These are phyloP conservation scores for Pythium sukuiense DNA, from an alignment of 352 stramenopile genomes.

Conservation along the genomic window DNA sequence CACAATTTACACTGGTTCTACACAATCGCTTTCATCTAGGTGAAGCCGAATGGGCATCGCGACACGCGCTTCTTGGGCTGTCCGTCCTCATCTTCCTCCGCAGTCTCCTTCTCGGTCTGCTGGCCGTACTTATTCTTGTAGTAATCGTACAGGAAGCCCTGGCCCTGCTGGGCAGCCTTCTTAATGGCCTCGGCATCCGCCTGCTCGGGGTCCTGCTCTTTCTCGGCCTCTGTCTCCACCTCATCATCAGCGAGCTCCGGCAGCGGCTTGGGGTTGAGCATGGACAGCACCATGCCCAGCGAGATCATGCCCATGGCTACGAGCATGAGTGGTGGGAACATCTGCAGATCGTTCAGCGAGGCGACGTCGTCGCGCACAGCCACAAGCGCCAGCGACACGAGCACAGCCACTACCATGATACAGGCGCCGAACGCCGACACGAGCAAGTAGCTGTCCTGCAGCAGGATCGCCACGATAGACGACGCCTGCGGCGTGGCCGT, in stretches of 20 bases:
- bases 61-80: constrained; percentile 57
- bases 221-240: not conserved
- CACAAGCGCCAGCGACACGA: constrained; percentile 55
- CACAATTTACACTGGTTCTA: constrained; percentile 4
- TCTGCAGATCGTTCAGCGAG: constrained; percentile 55
- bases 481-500: constrained; percentile 22
- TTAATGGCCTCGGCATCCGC: constrained; percentile 14
- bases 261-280: constrained; percentile 14
- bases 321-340: constrained; percentile 70
- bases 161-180: constrained; percentile 17
- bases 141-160: constrained; percentile 26
- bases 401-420: constrained; percentile 51
- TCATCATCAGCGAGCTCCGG: constrained; percentile 9
- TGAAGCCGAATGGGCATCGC: constrained; percentile 60
- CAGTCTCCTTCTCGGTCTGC: constrained; percentile 4
- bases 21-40: constrained; percentile 12
- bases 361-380: constrained; percentile 40
- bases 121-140: constrained; percentile 30
- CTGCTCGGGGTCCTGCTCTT: not conserved
- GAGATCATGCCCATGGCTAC: constrained; percentile 57
- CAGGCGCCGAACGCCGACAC: constrained; percentile 51
- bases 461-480: constrained; percentile 39
- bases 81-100: constrained; percentile 23
- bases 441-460: constrained; percentile 52
- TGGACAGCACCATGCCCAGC: constrained; percentile 33